Base-by-base conservation (phyloP, 805 yeast species). In the Wickerhamomyces rabaulensis region DNA sequence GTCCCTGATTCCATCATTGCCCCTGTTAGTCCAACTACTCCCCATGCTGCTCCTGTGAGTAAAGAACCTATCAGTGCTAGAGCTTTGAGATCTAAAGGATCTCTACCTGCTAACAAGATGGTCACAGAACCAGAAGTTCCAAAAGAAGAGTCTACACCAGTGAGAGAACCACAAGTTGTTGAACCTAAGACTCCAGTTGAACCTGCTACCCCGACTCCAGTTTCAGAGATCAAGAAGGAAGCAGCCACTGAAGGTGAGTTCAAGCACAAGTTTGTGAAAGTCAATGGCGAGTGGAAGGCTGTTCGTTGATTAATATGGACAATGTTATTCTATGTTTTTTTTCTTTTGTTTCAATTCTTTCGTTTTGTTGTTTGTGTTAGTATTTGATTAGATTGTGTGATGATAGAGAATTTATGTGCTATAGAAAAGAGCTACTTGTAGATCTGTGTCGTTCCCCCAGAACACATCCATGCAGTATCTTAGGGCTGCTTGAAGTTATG, bases 1-100 rank as follows among this genome's bases (percentile, higher is more conserved):
- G 71, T 81, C 62, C 84, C 84, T 35, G 67, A 65, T 23, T 44
- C 58, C 0, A 47, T 57, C 9, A 58, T 58, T 9, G 49, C 46
- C 16, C 48, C 53, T 3, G 13, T 8, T 9, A 19, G 9, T 13
- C 44, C 49, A 10, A 40, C 49, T 9, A 39, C 50, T 2, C 40
- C 44, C n/a, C 17, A 27, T 6, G 23, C 7, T 6, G 8, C 35
- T 8, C 10, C 41, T 13, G 22, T 9, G 7, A 20, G 19, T 6
- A 16, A 39, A 10, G 48, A 22, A 9, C 13, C 40, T 12, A 41
- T 41, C 13, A 41, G 44, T 19, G 9, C 54, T 1, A 49, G 58
- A 33, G 41, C 47, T 6, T 47, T 57, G 7, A 51, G 61, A 43
- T 54, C 60, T 4, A 51, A 45, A 19, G 19, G 42, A 1, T 40